A percentile compares a stretch with the other conserved stretches of the same genome.
These are phyloP conservation scores for Tripterygium wilfordii DNA, from an alignment of 177 flowering plant species.

Conservation along the genomic window DNA sequence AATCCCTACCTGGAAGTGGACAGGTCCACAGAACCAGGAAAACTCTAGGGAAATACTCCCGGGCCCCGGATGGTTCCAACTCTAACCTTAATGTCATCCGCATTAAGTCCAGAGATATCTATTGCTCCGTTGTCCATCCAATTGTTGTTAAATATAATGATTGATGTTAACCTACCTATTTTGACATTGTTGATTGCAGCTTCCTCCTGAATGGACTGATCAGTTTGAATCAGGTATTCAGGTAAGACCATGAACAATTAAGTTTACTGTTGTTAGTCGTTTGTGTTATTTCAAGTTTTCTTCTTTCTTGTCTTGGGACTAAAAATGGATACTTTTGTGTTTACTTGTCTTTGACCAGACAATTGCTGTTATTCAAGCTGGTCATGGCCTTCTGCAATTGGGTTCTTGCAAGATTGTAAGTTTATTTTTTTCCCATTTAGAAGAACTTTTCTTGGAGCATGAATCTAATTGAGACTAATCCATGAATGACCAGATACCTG, in stretches of 20 bases:
- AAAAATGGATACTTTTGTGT: background rate
- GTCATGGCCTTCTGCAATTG: slow-evolving; percentile 95
- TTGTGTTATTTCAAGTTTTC: background rate
- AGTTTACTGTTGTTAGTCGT: background rate
- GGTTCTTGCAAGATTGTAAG: slow-evolving; percentile 99
- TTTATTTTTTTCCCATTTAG: slow-evolving; percentile 6
- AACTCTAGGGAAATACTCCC: too few relatives aligned
- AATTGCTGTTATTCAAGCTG: slow-evolving; percentile 99
- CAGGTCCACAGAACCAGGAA: too few relatives aligned
- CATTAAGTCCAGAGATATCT: too few relatives aligned
- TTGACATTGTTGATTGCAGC: slow-evolving; percentile 46
- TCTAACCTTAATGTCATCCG: too few relatives aligned
- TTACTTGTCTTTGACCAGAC: slow-evolving; percentile 49
- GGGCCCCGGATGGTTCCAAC: too few relatives aligned
- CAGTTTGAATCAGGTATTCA: slow-evolving; percentile 99
- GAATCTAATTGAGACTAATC: background rate
- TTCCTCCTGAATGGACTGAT: slow-evolving; percentile 99
- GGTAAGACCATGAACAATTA: slow-evolving; percentile 34
- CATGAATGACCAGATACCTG: slow-evolving; percentile 62
- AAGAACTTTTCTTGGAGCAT: too few relatives aligned
- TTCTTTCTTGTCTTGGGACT: background rate
- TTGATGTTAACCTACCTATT: slow-evolving; percentile 7
- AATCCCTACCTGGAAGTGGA: too few relatives aligned
- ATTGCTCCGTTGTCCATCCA: background rate
- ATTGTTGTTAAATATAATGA: slow-evolving; percentile 4